Evolutionary conservation across 163 green algal species (phyloP), one percentile per base, ranked within the genome.

Genomic region (Scenedesmus sp.): DNA sequence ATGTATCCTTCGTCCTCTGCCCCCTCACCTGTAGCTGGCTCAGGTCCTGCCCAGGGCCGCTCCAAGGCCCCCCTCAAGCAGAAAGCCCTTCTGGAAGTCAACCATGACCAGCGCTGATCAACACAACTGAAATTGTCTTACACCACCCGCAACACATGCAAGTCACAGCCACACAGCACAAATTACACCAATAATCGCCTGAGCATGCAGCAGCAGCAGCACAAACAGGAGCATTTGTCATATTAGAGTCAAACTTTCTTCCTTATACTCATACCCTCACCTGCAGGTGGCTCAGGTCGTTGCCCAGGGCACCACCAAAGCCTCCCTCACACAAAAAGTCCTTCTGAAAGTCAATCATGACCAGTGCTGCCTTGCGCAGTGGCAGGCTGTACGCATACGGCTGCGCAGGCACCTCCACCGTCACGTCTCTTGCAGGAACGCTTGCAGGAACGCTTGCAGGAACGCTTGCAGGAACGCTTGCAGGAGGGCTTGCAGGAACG

Each of bases 271-370:
- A 20, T 60, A 12, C 84, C 26, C 60, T 66, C 83, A 93, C 92
- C 82, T 95, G 86, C 77, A 96, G 93, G 34, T 93, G 91, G n/a
- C 67, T 91, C 54, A 96, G 92, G 73, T 97, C 86, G 89, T 97
- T 97, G 55, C 94, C 94, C 54, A 97, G 92, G 1, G 94, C 94
- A 12, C 91, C 95, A 0, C 96, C 96, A 93, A 97, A 97, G 16
- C 96, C 96, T 62, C 95, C 95, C 16, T 93, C 76, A n/a, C 93
- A 82, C 85, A 96, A 93, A 59, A 97, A 97, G 93, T 97, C 96
- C 3, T 91, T 89, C 89, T 97, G 96, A 77, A 97, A 97, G 88
- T 97, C 96, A 74, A 97, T 96, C 94, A 97, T 97, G 23, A 97
- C 60, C 46, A 96, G 26, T 7, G 96, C 96, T 0, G 93, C 83